A percentile compares a stretch with the other conserved stretches of the same genome.
These are phyloP conservation scores for Margaritispora aquatica DNA, from an alignment of 495 filamentous ascomycete genomes.

Conservation along the genomic window DNA sequence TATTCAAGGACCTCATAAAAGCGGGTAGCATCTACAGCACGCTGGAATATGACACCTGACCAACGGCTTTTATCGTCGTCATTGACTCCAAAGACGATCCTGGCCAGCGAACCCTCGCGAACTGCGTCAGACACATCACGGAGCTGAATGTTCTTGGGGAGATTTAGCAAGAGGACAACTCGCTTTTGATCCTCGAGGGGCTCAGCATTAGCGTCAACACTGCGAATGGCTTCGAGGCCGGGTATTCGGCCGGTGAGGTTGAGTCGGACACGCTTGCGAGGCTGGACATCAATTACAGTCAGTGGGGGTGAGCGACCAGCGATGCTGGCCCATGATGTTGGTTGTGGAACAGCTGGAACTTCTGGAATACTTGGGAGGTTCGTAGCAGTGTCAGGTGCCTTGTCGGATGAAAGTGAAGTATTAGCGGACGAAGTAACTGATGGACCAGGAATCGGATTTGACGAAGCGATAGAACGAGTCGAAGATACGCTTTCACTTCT, in stretches of 20 bases:
- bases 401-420: too few species aligned
- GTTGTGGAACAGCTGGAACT: too few species aligned
- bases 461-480: too few species aligned
- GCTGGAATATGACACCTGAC: constrained; percentile 18
- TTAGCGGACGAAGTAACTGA: too few species aligned
- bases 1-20: constrained; percentile 10
- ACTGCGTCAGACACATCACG: constrained; percentile 19
- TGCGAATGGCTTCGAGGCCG: not conserved
- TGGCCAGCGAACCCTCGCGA: constrained; percentile 15
- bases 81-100: constrained; percentile 16
- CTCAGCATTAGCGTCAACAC: not conserved
- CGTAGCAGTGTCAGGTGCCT: too few species aligned
- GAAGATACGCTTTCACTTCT: too few species aligned
- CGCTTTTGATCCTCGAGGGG: constrained; percentile 13
- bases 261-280: not conserved
- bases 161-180: constrained; percentile 16
- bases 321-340: constrained; percentile 18
- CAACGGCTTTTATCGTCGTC: not conserved
- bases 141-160: constrained; percentile 14
- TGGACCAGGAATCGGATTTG: too few species aligned
- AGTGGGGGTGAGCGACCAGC: constrained; percentile 1
- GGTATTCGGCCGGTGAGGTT: constrained; percentile 4
- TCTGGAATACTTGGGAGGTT: too few species aligned
- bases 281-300: constrained; percentile 7
- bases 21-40: constrained; percentile 12